phyloP scores from a whole-genome alignment of 495 filamentous ascomycete genomes.

The Margaritispora aquatica region DNA sequence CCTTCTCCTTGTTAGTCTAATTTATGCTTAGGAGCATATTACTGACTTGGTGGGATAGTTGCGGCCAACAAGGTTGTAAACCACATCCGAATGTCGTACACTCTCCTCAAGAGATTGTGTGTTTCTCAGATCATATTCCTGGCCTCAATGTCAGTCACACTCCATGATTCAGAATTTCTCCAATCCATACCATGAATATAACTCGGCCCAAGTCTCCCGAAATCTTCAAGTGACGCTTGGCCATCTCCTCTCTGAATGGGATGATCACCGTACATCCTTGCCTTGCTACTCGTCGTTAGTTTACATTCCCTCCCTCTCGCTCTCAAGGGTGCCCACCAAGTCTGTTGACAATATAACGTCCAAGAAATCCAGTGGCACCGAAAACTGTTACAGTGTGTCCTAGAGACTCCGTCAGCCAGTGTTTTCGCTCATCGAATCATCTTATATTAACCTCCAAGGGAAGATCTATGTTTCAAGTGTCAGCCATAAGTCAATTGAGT shows the following conservation, averaged over 20 bases:
- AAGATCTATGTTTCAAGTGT: constrained; percentile 49
- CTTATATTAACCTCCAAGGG: constrained; percentile 61
- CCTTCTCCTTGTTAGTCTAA: constrained; percentile 39
- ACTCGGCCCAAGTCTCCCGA: constrained; percentile 88
- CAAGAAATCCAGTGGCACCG: constrained; percentile 92
- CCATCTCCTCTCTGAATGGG: constrained; percentile 95
- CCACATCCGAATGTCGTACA: constrained; percentile 92
- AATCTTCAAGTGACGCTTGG: constrained; percentile 92
- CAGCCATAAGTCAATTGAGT: constrained; percentile 21
- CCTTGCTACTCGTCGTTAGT: constrained; percentile 51
- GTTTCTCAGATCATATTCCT: constrained; percentile 96
- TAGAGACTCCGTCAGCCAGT: constrained; percentile 36
- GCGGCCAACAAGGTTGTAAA: constrained; percentile 92
- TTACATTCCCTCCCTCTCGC: neutral
- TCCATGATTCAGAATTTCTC: neutral
- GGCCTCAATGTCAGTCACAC: neutral
- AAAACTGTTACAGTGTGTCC: constrained; percentile 97
- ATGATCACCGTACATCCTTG: constrained; percentile 90
- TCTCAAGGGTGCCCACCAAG: constrained; percentile 56
- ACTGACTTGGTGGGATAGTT: constrained; percentile 93
- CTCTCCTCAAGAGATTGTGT: constrained; percentile 94
- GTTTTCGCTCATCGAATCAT: neutral
- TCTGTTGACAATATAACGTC: constrained; percentile 94
- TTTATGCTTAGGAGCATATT: neutral
- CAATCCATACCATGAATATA: constrained; percentile 61